phyloP scores from a whole-genome alignment of 2,329 filamentous ascomycete species.

The Penicillium sp. region DNA sequence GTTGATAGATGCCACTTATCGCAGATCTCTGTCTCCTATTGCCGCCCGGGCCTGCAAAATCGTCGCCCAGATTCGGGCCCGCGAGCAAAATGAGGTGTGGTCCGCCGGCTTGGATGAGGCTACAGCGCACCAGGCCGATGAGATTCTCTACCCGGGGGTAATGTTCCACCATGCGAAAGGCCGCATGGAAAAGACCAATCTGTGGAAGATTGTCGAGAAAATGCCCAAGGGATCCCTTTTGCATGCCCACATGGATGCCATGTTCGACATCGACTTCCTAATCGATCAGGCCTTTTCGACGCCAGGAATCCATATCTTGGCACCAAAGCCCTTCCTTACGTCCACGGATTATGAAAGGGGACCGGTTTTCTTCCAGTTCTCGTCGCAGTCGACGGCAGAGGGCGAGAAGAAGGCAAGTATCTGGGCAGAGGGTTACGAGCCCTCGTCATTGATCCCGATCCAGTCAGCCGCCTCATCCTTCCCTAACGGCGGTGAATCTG shows the following conservation, averaged over 20 bases:
- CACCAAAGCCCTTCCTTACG: conserved; percentile 59
- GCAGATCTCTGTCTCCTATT: conserved; percentile 68
- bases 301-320: conserved; percentile 71
- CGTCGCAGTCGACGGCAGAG: conserved; percentile 48
- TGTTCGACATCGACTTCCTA: conserved; percentile 83
- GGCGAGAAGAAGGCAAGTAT: conserved; percentile 53
- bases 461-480: conserved; percentile 69
- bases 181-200: conserved; percentile 78
- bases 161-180: conserved; percentile 87
- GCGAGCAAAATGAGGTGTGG: conserved; percentile 78
- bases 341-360: conserved; percentile 56
- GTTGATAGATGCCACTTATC: conserved; percentile 31
- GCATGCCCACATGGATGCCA: conserved; percentile 88
- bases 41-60: conserved; percentile 77
- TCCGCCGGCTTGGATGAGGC: conserved; percentile 70
- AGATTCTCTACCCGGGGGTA: conserved; percentile 80
- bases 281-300: conserved; percentile 69
- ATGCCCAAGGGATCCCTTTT: conserved; percentile 77
- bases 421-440: conserved; percentile 67
- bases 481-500: conserved; percentile 68
- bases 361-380: conserved; percentile 64
- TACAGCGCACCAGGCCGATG: conserved; percentile 61
- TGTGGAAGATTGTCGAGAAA: conserved; percentile 80
- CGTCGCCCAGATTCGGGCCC: conserved; percentile 73
- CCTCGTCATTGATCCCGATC: conserved; percentile 61